Conservation (phyloP, 2,329 filamentous ascomycete species). For the Sporothrix pallida region DNA sequence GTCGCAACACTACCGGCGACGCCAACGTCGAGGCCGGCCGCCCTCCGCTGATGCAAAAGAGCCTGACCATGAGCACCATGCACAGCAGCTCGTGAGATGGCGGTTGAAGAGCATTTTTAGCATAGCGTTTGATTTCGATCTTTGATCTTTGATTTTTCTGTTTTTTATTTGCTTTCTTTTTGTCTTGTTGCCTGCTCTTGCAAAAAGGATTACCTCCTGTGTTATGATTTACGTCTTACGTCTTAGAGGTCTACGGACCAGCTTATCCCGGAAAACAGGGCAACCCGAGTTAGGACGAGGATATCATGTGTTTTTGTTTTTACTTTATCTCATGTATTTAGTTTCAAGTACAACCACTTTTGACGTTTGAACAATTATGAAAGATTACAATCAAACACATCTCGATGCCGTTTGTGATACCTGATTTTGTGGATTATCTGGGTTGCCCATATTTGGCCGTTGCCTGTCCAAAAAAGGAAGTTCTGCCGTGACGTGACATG, state of each 20-base stretch:
- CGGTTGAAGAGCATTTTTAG: no score
- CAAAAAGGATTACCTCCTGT: not conserved
- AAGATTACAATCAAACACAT: not conserved
- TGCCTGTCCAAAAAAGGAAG: not conserved
- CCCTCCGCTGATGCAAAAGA: constrained; percentile 28
- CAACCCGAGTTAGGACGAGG: not conserved
- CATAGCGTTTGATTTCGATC: not conserved
- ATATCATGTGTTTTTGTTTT: not conserved
- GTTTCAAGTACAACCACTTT: not conserved
- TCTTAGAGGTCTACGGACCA: constrained; percentile 17
- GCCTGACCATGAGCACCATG: constrained; percentile 32
- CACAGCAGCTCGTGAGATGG: constrained; percentile 8
- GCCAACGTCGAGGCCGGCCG: constrained; percentile 10
- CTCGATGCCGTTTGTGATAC: not conserved
- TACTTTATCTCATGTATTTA: not conserved
- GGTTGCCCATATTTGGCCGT: not conserved
- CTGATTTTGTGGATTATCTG: no score
- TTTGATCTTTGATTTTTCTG: not conserved
- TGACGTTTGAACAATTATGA: not conserved
- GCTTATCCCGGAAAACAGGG: not conserved
- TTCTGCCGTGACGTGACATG: not conserved
- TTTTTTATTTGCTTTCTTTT: not conserved
- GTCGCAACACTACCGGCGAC: not conserved
- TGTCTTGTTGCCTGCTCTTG: no score
- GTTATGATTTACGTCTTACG: constrained; percentile 4